Conservation (phyloP, 371 early-diverging fungal genomes). For the Sporodiniella umbellata region DNA sequence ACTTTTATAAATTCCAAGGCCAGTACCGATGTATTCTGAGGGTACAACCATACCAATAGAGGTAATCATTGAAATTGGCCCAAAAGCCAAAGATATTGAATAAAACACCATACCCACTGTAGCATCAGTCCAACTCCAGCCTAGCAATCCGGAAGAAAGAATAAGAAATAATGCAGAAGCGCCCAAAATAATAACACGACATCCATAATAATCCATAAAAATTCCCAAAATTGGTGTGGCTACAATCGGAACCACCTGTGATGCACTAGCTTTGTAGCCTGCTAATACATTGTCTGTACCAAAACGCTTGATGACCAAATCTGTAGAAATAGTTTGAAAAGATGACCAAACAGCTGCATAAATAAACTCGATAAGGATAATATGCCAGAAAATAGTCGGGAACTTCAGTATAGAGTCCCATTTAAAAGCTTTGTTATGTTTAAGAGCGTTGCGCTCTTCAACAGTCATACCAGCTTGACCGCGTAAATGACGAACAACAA, state of each 20-base stretch:
- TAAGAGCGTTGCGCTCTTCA: slow-evolving; percentile 21
- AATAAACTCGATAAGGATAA: slow-evolving; percentile 43
- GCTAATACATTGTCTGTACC: slow-evolving; percentile 35
- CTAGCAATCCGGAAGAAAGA: slow-evolving; percentile 40
- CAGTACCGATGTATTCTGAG: slow-evolving; percentile 52
- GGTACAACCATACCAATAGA: slow-evolving; percentile 50
- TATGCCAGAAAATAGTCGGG: slow-evolving; percentile 48
- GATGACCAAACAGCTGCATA: slow-evolving; percentile 55
- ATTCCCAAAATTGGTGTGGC: slow-evolving; percentile 55
- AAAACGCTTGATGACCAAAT: slow-evolving; percentile 40
- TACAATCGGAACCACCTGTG: slow-evolving; percentile 52
- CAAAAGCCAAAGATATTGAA: slow-evolving; percentile 44
- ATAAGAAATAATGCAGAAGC: slow-evolving; percentile 42
- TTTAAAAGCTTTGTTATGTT: slow-evolving; percentile 37
- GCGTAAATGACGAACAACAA: slow-evolving; percentile 34
- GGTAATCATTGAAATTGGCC: slow-evolving; percentile 53
- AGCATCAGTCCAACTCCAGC: slow-evolving; percentile 39
- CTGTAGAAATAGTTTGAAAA: slow-evolving; percentile 50
- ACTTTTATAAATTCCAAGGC: slow-evolving; percentile 50
- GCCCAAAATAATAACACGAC: slow-evolving; percentile 35
- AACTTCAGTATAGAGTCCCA: slow-evolving; percentile 41
- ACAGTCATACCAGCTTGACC: slow-evolving; percentile 22
- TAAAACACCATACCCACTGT: slow-evolving; percentile 52
- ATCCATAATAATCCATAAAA: slow-evolving; percentile 51
- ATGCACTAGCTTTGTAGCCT: slow-evolving; percentile 52